Base-by-base conservation (phyloP, 805 yeast species). In the Lipomyces yamadae region DNA sequence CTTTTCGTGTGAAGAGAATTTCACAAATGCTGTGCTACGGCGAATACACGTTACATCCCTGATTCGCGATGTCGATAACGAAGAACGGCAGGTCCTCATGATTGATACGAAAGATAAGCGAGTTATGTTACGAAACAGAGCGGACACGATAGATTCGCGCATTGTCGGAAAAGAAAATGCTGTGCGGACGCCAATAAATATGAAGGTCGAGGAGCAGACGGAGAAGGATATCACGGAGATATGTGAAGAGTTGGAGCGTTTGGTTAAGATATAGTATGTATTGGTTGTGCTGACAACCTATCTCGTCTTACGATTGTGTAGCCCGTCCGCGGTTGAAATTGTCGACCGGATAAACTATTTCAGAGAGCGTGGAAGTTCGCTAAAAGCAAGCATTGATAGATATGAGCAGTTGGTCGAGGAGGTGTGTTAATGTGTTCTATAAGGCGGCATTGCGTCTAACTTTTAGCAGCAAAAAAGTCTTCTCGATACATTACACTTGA, bases 1-100 rank as follows among this genome's bases (percentile, higher is more conserved):
- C 29, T 72, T 71, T 39, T 56, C 60, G 24, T 70, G 65, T 18
- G 56, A 70, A n/a, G 72, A 69, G 48, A 61, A 61, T 48, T 71
- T 71, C 59, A 72, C 73, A 32, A 67, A 68, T 37, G 73, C 74
- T 15, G 69, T 71, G 34, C 60, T 58, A 15, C 63, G 61, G n/a
- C 69, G 68, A 15, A 64, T 54, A 32, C 58, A 59, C 6, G 62
- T 72, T 34, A 72, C 74, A 48, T 59, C 70, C 18, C 64, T 72
- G 24, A 71, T 72, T 35, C 70, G 75, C 3, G 75, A 72, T 58
- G 67, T 73, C 48, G 69, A 71, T 45, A 52, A 64, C 18, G 67
- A 64, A 18, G 73, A 71, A 61, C 60, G 37, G 18, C 58, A 58
- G 48, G 42, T 71, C n/a, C 58, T 71, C 18, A 62, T 63, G 33